Base-by-base conservation (phyloP, 352 stramenopile genomes). In the Phytophthora pini region DNA sequence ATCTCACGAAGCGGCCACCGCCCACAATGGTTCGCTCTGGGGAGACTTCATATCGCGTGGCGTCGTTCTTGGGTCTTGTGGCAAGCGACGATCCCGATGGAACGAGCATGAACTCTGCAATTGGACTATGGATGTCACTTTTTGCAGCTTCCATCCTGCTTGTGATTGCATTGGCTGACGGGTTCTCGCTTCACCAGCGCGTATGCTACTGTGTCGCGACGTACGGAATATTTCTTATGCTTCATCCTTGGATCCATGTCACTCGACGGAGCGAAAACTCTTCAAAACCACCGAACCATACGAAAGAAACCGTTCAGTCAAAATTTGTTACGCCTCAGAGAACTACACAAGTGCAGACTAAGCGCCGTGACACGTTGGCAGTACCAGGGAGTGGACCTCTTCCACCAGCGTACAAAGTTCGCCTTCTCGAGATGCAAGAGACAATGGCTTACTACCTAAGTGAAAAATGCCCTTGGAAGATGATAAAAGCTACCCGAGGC, bases 81-180 rank as follows among this genome's bases (percentile, higher is more conserved):
- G 48, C 61, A 24, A 63, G 22, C 26, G 54, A 69, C 12, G 48
- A 55, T 15, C 32, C 56, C 29, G 58, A 53, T 13, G 50, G 62
- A 22, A 61, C 27, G 8, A 70, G 56, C 24, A 65, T 79, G 24
- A 76, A 77, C 44, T 61, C 68, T 39, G 73, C 76, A 29, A 73
- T 88, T n/a, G 68, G 79, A 20, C 47, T 88, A 24, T 90, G 79
- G 81, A 69, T 87, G 32, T 90, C 81, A 24, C 64, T 88, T 34
- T 83, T 87, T 49, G 62, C 70, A 1, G 81, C 74, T 6, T 69
- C 77, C 5, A 74, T 87, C 51, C 54, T 90, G 34, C 54, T 88
- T 2, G 70, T 76, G 17, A 76, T 82, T 22, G 68, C 67, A 47
- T 53, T 90, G 11, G 61, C 73, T 12, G 72, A 90, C 22, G 61